Percentiles rank a stretch among this genome's conserved stretches.
Evolutionary conservation across 2,329 filamentous ascomycete genomes (phyloP).

Genomic region (Amauroascus niger): DNA sequence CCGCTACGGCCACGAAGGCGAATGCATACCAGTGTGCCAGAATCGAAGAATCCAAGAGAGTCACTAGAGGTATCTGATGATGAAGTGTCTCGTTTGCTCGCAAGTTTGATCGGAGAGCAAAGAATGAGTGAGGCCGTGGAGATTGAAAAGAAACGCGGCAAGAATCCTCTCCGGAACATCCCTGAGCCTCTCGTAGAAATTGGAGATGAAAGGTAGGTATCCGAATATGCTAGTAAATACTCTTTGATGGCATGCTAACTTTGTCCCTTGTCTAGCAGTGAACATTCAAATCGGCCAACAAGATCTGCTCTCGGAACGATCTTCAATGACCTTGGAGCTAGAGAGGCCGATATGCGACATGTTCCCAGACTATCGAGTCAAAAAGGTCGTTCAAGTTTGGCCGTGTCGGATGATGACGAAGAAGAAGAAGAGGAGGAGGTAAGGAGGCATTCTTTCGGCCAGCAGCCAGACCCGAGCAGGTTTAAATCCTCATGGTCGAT

Average conservation of each 20-base stretch:
- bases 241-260: not conserved
- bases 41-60: not conserved
- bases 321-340: not conserved
- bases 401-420: not conserved
- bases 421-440: too few relatives aligned
- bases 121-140: not conserved
- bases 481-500: not conserved
- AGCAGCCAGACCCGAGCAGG: not conserved
- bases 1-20: not conserved
- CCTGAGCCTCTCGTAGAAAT: not conserved
- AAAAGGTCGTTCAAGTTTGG: not conserved
- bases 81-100: not conserved
- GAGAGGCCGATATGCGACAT: not conserved
- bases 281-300: not conserved
- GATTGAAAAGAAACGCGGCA: not conserved
- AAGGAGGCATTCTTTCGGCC: not conserved
- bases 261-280: not conserved
- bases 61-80: not conserved
- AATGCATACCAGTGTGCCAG: not conserved
- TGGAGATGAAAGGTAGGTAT: not conserved
- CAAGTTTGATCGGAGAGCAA: not conserved
- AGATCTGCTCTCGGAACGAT: not conserved
- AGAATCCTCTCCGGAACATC: not conserved
- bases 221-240: not conserved
- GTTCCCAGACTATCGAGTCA: not conserved